A percentile compares a stretch with the other conserved stretches of the same genome.
Conservation (phyloP, 1,284 basidiomycete genomes). For the Cutaneotrichosporon sp. region DNA sequence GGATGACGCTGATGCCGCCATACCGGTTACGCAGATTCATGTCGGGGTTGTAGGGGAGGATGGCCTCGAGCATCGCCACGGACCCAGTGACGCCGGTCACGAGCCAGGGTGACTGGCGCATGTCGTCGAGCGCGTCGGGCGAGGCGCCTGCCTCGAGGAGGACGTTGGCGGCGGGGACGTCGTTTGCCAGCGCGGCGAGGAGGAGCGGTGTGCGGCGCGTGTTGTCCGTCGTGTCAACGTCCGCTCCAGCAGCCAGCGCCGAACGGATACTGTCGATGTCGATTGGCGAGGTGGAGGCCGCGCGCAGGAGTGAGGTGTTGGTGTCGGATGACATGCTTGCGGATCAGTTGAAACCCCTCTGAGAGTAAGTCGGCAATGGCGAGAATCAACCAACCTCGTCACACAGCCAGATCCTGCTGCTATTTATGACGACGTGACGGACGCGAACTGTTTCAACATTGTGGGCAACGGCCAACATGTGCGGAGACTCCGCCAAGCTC, state of each 20-base stretch:
- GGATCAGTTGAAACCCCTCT: too few species aligned
- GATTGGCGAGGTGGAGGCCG: not conserved
- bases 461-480: too few species aligned
- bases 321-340: too few species aligned
- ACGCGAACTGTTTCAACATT: too few species aligned
- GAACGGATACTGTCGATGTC: not conserved
- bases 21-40: conserved; percentile 16
- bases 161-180: conserved; percentile 10
- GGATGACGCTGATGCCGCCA: conserved; percentile 19
- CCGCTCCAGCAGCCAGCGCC: conserved; percentile 10
- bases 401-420: too few species aligned
- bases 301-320: conserved; percentile 6
- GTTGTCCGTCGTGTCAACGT: conserved; percentile 1
- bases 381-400: too few species aligned
- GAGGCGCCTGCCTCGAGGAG: conserved; percentile 13
- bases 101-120: conserved; percentile 14
- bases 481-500: too few species aligned
- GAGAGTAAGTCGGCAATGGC: too few species aligned
- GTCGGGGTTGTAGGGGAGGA: conserved; percentile 14
- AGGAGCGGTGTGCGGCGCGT: conserved; percentile 11
- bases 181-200: conserved; percentile 12
- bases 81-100: conserved; percentile 21
- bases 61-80: conserved; percentile 12
- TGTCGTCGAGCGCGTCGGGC: conserved; percentile 12
- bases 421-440: too few species aligned